Conservation (phyloP, 202 grass and related monocot genomes). For the Dendrocalamus latiflorus region DNA sequence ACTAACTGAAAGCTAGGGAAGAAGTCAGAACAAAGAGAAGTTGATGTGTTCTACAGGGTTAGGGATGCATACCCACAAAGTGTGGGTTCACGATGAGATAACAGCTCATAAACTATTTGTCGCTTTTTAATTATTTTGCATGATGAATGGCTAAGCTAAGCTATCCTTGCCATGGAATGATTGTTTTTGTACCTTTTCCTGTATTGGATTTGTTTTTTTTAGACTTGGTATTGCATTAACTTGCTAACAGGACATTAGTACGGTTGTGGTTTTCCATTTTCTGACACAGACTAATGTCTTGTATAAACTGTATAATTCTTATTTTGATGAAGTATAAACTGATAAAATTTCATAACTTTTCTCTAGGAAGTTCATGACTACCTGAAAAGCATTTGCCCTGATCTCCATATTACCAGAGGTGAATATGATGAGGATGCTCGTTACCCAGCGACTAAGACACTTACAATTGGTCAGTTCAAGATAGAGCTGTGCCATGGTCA, state of each 20-base stretch:
- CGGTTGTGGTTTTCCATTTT: background rate
- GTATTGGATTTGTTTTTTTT: background rate
- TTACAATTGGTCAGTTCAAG: conserved; percentile 98
- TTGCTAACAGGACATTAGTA: background rate
- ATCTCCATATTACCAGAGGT: conserved; percentile 84
- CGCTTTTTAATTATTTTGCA: background rate
- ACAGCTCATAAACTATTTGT: background rate
- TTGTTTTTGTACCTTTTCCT: background rate
- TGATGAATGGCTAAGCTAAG: background rate
- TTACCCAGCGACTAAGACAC: conserved; percentile 91
- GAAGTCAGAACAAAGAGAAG: background rate
- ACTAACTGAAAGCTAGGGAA: background rate
- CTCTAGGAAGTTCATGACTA: conserved; percentile 93
- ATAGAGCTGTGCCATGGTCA: conserved; percentile 93
- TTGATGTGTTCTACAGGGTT: background rate
- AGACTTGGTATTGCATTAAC: background rate
- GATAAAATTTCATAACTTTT: conserved; percentile 24
- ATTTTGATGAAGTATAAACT: background rate
- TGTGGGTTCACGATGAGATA: conserved; percentile 6
- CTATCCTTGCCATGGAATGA: background rate
- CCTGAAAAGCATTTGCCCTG: conserved; percentile 95
- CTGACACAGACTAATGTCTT: background rate
- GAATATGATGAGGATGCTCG: conserved; percentile 93
- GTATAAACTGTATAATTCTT: background rate
- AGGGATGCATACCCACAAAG: background rate